These are phyloP conservation scores for Murraya paniculata DNA, from an alignment of 345 rosid genomes.

Conservation along the genomic window DNA sequence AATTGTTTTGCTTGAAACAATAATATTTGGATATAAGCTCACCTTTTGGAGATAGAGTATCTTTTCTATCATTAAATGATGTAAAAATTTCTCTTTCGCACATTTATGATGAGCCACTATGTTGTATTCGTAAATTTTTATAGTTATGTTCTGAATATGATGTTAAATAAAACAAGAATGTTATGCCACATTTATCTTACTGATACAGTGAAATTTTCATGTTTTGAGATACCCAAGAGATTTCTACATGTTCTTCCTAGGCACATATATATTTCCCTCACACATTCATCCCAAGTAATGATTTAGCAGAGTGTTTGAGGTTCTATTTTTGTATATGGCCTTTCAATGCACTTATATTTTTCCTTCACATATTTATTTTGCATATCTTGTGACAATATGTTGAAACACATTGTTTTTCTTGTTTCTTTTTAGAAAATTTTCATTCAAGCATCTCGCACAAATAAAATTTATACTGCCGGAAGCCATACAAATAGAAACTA, in stretches of 20 bases:
- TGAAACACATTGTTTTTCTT: not conserved
- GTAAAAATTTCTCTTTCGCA: too few relatives aligned
- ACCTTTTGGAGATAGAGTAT: too few relatives aligned
- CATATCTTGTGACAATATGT: not conserved
- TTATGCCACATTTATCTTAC: not conserved
- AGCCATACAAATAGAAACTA: constrained; percentile 37
- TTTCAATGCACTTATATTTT: too few relatives aligned
- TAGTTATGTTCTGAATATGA: not conserved
- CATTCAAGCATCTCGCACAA: constrained; percentile 40
- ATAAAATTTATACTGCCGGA: constrained; percentile 47
- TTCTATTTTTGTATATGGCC: not conserved
- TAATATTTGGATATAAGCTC: not conserved
- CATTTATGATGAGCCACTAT: too few relatives aligned
- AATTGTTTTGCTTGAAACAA: not conserved
- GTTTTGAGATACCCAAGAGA: not conserved
- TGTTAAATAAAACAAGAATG: not conserved
- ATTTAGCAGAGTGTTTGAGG: not conserved
- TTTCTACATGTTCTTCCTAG: not conserved
- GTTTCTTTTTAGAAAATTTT: constrained; percentile 34
- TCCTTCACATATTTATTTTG: not conserved
- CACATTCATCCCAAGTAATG: not conserved
- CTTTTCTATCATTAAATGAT: too few relatives aligned
- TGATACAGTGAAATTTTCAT: not conserved
- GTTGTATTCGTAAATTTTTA: too few relatives aligned
- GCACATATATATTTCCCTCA: not conserved